phyloP scores from a whole-genome alignment of 768 basidiomycete species.

The Peribolospora baueri region DNA sequence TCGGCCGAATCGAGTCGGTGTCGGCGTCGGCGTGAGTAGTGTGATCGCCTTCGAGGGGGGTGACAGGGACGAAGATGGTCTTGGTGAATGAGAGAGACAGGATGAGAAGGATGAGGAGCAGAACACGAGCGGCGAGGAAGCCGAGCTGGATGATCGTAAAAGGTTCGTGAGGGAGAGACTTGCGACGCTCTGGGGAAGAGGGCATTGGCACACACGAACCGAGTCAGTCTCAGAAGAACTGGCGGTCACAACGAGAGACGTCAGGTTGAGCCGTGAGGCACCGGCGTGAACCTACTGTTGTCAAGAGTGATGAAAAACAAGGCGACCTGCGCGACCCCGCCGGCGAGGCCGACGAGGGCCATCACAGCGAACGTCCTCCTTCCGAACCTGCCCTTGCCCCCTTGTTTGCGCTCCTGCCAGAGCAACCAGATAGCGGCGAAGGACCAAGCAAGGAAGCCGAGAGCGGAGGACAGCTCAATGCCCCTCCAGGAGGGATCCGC shows the following conservation, averaged over 20 bases:
- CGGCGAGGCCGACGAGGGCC: conserved; percentile 29
- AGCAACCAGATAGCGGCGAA: too few species aligned
- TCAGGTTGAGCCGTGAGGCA: conserved; percentile 3
- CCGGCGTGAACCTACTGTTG: conserved; percentile 19
- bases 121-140: conserved; percentile 7
- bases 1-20: neutral
- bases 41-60: neutral
- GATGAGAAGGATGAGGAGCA: conserved; percentile 7
- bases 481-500: too few species aligned
- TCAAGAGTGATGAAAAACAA: conserved; percentile 26
- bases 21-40: neutral
- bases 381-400: too few species aligned
- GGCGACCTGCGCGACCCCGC: conserved; percentile 38
- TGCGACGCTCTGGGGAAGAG: conserved; percentile 20
- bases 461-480: too few species aligned
- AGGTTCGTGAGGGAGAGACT: conserved; percentile 27
- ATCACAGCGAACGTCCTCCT: conserved; percentile 14
- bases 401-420: too few species aligned
- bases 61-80: neutral
- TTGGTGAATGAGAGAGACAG: conserved; percentile 4
- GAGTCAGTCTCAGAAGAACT: neutral
- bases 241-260: too few species aligned
- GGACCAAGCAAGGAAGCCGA: too few species aligned
- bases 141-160: conserved; percentile 20
- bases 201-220: neutral